Evolutionary conservation across 495 filamentous ascomycete species (phyloP).

Genomic region (Penicillium herquei): DNA sequence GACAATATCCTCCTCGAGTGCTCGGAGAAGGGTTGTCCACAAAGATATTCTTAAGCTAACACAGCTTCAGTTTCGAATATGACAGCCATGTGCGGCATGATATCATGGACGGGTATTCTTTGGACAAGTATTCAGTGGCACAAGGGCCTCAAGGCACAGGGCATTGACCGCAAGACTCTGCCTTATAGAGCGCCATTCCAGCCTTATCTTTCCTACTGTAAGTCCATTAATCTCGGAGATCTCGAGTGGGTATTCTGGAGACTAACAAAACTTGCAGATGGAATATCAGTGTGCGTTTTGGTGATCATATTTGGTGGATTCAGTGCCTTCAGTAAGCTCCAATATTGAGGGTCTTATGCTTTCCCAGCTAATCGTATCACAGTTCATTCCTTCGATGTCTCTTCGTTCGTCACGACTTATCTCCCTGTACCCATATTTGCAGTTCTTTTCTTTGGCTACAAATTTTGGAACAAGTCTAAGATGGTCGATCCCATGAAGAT

Average conservation of each 20-base stretch:
- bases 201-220: conserved; percentile 22
- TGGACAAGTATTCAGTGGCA: conserved; percentile 20
- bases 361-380: not conserved
- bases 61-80: conserved; percentile 17
- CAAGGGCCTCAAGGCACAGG: conserved; percentile 13
- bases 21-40: not conserved
- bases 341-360: not conserved
- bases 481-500: conserved; percentile 18
- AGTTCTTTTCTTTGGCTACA: conserved; percentile 20
- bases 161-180: conserved; percentile 11
- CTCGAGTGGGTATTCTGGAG: not conserved
- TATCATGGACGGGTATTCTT: conserved; percentile 20
- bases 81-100: conserved; percentile 26
- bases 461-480: conserved; percentile 22
- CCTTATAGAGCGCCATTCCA: conserved; percentile 17
- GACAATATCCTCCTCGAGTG: not conserved
- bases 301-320: conserved; percentile 26
- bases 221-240: not conserved
- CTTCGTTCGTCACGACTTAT: conserved; percentile 21
- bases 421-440: conserved; percentile 20
- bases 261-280: conserved; percentile 7
- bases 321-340: conserved; percentile 20
- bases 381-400: conserved; percentile 19
- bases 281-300: conserved; percentile 18
- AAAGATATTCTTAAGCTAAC: not conserved